Conservation (phyloP, 1,284 basidiomycete species). For the Calocybe gambosa region DNA sequence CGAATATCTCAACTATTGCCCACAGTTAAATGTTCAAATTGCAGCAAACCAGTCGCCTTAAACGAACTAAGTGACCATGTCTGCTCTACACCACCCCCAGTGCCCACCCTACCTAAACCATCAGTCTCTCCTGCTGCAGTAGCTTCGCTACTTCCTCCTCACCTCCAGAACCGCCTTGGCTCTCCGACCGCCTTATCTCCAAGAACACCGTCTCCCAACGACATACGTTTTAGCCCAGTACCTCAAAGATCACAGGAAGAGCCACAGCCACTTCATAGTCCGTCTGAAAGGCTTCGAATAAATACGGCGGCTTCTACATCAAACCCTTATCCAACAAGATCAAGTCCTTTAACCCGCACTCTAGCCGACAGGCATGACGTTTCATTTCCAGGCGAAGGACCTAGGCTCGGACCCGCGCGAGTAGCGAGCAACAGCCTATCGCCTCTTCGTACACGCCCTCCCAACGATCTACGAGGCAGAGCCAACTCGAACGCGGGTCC, state of each 20-base stretch:
- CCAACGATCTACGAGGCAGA: conserved; percentile 12
- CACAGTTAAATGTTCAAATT: conserved; percentile 78
- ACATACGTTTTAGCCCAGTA: conserved; percentile 10
- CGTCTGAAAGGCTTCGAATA: conserved; percentile 22
- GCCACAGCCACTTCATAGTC: conserved; percentile 18
- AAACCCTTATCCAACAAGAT: conserved; percentile 21
- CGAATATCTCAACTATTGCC: conserved; percentile 75
- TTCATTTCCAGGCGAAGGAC: conserved; percentile 8
- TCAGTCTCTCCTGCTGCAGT: conserved; percentile 27
- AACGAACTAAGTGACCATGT: conserved; percentile 68
- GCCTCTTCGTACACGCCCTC: conserved; percentile 18
- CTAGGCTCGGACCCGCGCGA: conserved; percentile 9
- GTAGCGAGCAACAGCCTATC: conserved; percentile 9
- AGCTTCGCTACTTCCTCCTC: conserved; percentile 28
- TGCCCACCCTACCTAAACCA: conserved; percentile 35
- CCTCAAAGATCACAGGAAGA: conserved; percentile 11
- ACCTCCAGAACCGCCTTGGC: conserved; percentile 30
- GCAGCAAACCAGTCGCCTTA: conserved; percentile 62
- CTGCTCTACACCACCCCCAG: conserved; percentile 46
- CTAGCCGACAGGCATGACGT: conserved; percentile 15
- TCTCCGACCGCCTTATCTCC: conserved; percentile 17
- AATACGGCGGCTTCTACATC: conserved; percentile 19
- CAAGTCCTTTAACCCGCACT: conserved; percentile 27
- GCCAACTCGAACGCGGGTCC: conserved; percentile 14
- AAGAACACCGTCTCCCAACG: conserved; percentile 12